Conservation (phyloP, 352 stramenopile genomes). For the Phytopythium mirpurense region DNA sequence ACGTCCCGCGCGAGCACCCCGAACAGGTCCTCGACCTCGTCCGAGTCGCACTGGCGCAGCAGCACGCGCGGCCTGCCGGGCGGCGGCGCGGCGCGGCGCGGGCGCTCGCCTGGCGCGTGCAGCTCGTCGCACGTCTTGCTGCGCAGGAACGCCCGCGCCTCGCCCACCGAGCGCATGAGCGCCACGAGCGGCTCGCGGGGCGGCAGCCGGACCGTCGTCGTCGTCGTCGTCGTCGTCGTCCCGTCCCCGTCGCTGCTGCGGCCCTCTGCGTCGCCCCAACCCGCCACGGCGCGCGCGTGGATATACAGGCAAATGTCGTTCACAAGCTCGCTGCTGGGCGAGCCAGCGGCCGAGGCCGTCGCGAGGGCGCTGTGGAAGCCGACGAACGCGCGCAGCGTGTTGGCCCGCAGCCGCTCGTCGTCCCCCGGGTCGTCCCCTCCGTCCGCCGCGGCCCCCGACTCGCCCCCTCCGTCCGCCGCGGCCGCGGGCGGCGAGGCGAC, state of each 20-base stretch:
- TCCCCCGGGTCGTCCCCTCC: no score
- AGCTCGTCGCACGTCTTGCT: slow-evolving; percentile 55
- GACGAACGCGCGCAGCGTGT: slow-evolving; percentile 65
- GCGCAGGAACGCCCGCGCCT: slow-evolving; percentile 56
- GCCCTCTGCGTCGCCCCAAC: no score
- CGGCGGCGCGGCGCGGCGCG: slow-evolving; percentile 14
- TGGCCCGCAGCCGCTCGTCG: slow-evolving; percentile 40
- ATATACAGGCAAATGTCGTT: slow-evolving; percentile 30
- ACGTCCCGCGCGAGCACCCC: slow-evolving; percentile 34
- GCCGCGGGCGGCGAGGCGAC: slow-evolving; percentile 15
- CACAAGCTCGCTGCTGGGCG: slow-evolving; percentile 25
- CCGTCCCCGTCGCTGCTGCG: no score
- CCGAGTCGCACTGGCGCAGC: slow-evolving; percentile 51
- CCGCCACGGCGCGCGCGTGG: not conserved
- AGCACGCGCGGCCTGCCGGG: slow-evolving; percentile 23
- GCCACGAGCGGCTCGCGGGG: slow-evolving; percentile 41
- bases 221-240: no score
- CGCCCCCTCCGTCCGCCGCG: no score
- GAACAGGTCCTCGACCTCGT: slow-evolving; percentile 45
- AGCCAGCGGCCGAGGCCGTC: slow-evolving; percentile 14
- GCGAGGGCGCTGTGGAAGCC: slow-evolving; percentile 62
- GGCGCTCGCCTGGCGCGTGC: slow-evolving; percentile 45
- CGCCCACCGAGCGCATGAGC: slow-evolving; percentile 31
- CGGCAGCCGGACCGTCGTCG: slow-evolving; percentile 18
- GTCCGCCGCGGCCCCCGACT: no score